Conservation (phyloP, 169 alveolate species). For the Plasmodium relictum region DNA sequence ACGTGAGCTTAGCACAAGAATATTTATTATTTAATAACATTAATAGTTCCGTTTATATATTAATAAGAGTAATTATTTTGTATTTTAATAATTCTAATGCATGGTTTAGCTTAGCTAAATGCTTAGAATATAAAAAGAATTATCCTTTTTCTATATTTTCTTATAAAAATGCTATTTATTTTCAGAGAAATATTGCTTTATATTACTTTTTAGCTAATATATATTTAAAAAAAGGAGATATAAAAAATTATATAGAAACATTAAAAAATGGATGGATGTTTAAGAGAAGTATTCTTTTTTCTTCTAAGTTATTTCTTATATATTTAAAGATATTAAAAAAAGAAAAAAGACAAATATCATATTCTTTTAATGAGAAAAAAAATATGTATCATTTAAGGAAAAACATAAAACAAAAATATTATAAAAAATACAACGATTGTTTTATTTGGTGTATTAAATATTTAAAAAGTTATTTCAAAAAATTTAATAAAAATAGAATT, state of each 20-base stretch:
- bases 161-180: constrained; percentile 51
- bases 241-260: constrained; percentile 26
- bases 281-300: constrained; percentile 17
- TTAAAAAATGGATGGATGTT: constrained; percentile 35
- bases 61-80: constrained; percentile 15
- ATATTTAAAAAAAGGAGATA: constrained; percentile 51
- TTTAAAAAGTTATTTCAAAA: constrained; percentile 21
- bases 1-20: constrained; percentile 55
- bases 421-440: constrained; percentile 30
- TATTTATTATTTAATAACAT: constrained; percentile 32
- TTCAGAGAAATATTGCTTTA: constrained; percentile 10
- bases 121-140: constrained; percentile 35
- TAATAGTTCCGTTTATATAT: constrained; percentile 26
- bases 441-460: constrained; percentile 39
- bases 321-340: constrained; percentile 15
- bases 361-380: background rate
- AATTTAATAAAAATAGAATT: constrained; percentile 1
- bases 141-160: constrained; percentile 40
- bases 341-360: constrained; percentile 7
- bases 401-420: background rate
- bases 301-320: constrained; percentile 12
- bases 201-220: constrained; percentile 23
- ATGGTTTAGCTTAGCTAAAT: constrained; percentile 56
- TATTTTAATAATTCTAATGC: constrained; percentile 65
- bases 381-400: background rate